Base-by-base conservation (phyloP, 177 flowering plant genomes). In the Vitis hybrid region DNA sequence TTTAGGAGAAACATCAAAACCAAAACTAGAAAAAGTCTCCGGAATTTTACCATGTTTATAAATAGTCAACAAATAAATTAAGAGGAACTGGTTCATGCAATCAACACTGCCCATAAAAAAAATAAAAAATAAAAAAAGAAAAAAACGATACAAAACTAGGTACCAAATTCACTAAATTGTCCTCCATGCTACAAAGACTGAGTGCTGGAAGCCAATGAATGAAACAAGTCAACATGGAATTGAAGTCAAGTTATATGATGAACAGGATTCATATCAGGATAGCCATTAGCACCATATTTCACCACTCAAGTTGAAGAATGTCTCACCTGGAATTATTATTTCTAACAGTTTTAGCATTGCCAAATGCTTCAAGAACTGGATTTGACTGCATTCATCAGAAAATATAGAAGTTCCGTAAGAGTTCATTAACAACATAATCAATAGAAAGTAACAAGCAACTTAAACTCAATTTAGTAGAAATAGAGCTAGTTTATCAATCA, bases 341-440 rank as follows among this genome's bases (percentile, higher is more conserved):
- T 73, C 93, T 81, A 38, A 89, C 90, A 62, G 95, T 92, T 80
- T 92, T 92, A 28, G 97, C 97, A 77, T 92, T 92, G 15, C 97
- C 97, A 79, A 92, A 92, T 58, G 95, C 95, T 86, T 92, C 97
- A 58, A 92, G 91, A 62, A 92, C 95, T 71, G 97, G 97, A 84
- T 92, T 92, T 51, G 97, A 92, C 97, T 92, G 89, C 78, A 80
- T 11, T 72, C 65, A 65, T 52, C 50, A 61, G 47, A 12, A 55
- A 15, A 28, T 49, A 55, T 19, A 71, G 51, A 55, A 66, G 33
- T 57, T 8, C 9, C 15, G 33, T 60, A 7, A 81, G 59, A 60
- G 3, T 51, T 12, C 15, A 33, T 31, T 38, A 38, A 15, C 52
- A 5, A 61, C 59, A 19, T 53, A 31, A 50, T 4, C 13, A 17